Evolutionary conservation across 805 yeast species (phyloP).

Genomic region (Henningerozyma blattae): DNA sequence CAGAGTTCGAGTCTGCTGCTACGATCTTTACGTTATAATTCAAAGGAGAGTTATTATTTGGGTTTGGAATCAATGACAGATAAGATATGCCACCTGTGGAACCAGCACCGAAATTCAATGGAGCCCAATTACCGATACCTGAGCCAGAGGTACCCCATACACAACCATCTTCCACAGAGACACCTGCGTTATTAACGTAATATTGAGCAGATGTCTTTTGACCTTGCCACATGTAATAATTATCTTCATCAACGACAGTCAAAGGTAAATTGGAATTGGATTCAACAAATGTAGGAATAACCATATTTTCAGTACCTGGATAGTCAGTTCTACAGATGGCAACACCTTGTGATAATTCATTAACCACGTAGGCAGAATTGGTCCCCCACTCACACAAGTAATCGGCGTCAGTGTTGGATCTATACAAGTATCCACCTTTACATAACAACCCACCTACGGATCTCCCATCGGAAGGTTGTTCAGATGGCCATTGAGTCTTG

Average conservation of each 20-base stretch:
- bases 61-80: conserved; percentile 88
- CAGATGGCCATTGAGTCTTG: conserved; percentile 92
- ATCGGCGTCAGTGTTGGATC: conserved; percentile 52
- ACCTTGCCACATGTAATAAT: conserved; percentile 77
- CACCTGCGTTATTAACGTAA: conserved; percentile 96
- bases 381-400: conserved; percentile 84
- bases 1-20: conserved; percentile 45
- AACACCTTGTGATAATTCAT: conserved; percentile 50
- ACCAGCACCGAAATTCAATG: conserved; percentile 90
- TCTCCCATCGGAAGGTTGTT: conserved; percentile 79
- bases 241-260: conserved; percentile 66
- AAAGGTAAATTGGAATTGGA: conserved; percentile 57
- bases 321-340: conserved; percentile 97
- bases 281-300: conserved; percentile 71
- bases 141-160: conserved; percentile 77
- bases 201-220: conserved; percentile 83
- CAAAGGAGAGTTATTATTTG: conserved; percentile 62
- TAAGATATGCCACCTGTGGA: conserved; percentile 57
- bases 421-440: conserved; percentile 73
- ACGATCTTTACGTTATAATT: conserved; percentile 72
- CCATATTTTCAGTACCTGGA: conserved; percentile 99
- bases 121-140: conserved; percentile 96
- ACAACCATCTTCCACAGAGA: conserved; percentile 81
- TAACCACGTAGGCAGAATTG: conserved; percentile 54
- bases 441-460: conserved; percentile 90